Conservation (phyloP, 225 moss, liverwort and hornwort genomes). For the Bryoerythrophyllum caledonicum region DNA sequence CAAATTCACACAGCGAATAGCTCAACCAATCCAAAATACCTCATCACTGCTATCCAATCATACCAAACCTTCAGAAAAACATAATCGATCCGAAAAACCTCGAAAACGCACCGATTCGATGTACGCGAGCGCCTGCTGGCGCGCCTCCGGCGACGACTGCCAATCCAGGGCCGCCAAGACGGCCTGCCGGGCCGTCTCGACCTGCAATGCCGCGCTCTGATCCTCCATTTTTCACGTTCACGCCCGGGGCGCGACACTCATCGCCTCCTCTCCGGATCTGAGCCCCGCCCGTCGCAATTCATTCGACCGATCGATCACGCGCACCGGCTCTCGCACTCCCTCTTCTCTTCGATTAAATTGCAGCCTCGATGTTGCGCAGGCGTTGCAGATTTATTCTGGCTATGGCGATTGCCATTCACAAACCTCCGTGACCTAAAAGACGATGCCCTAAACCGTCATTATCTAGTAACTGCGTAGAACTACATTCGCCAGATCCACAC, state of each 20-base stretch:
- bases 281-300: neutral
- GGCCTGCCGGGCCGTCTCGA: conserved; percentile 76
- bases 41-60: neutral
- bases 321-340: neutral
- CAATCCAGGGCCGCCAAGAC: conserved; percentile 77
- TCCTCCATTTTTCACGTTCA: conserved; percentile 49
- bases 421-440: conserved; percentile 15
- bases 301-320: conserved; percentile 1
- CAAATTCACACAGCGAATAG: conserved; percentile 10
- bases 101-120: conserved; percentile 68
- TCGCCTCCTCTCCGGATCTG: conserved; percentile 22
- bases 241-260: conserved; percentile 15
- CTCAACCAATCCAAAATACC: neutral
- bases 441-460: no score
- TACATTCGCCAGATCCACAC: no score
- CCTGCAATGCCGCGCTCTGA: conserved; percentile 52
- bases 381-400: neutral
- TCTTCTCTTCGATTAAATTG: neutral
- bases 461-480: neutral
- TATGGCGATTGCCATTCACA: conserved; percentile 14
- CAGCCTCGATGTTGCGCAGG: neutral
- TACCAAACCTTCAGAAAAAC: neutral
- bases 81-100: neutral
- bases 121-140: conserved; percentile 75
- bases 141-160: conserved; percentile 63